Base-by-base conservation (phyloP, 768 basidiomycete genomes). In the Strobilomyces dryophilus region DNA sequence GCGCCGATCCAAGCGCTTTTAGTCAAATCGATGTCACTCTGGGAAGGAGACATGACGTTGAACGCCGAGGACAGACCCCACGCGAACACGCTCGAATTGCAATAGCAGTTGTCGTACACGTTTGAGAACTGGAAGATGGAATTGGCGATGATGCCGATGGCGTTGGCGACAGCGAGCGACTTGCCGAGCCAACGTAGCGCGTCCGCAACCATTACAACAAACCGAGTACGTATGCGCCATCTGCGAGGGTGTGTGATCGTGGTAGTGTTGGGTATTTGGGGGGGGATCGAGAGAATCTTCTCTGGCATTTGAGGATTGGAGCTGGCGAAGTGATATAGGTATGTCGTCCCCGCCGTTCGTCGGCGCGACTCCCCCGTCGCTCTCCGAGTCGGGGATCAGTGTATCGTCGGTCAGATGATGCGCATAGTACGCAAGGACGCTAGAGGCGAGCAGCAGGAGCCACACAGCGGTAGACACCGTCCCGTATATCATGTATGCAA, bases 1-100 rank as follows among this genome's bases (percentile, higher is more conserved):
- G 67, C 76, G 0, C 74, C 72, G 42, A 70, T 65, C 75, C 76
- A 76, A 12, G 71, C 70, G 0, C 11, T 29, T 35, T 52, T 64
- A 60, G 70, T 70, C 40, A 50, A 31, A 8, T 36, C 24, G 8
- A 72, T 21, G 39, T 74, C 74, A 5, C 43, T 49, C 1, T 7
- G 0, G 4, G 1, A 4, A 1, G 48, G 20, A 2, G 17, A 3
- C 2, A 76, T 65, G 15, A 76, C 64, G 12, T 64, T 44, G 45
- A 66, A 76, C 3, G 73, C 71, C 0, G 7, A 7, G 27, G 27
- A 34, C 1, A 37, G 3, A 12, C 66, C 61, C 57, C 63, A 55
- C 34, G 43, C 2, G 51, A 48, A 37, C 4, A 68, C 59, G 37
- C 60, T 69, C 21, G 69, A 60, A 36, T 65, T 56, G 35, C 71